Percentiles rank a stretch among this genome's conserved stretches.
Evolutionary conservation across 2,329 filamentous ascomycete species (phyloP).

Genomic region (Corniculantispora saksenae): DNA sequence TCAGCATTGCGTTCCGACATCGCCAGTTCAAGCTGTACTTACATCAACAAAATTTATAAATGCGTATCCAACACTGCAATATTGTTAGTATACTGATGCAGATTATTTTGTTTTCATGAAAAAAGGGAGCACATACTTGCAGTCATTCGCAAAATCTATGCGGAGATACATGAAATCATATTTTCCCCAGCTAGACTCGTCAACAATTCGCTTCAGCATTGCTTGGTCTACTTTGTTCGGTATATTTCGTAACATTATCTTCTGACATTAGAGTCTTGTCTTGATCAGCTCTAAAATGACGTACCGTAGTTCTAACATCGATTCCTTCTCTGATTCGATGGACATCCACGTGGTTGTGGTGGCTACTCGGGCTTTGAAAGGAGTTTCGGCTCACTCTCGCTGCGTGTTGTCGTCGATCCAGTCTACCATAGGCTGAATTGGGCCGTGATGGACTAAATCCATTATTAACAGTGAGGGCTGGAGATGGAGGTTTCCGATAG

Average conservation of each 20-base stretch:
- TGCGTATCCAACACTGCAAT: conserved; percentile 82
- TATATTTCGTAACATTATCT: conserved; percentile 95
- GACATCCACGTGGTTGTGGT: conserved; percentile 65
- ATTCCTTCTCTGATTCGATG: conserved; percentile 62
- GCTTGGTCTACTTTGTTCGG: conserved; percentile 83
- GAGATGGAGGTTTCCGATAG: conserved; percentile 36
- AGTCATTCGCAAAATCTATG: conserved; percentile 82
- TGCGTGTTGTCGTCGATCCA: conserved; percentile 52
- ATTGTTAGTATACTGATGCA: background rate
- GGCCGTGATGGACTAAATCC: conserved; percentile 44
- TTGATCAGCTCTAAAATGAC: conserved; percentile 27
- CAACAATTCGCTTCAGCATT: conserved; percentile 76
- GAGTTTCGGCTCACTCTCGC: conserved; percentile 47
- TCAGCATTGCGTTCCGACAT: conserved; percentile 39
- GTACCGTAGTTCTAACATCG: conserved; percentile 75
- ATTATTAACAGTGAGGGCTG: conserved; percentile 36
- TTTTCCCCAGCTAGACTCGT: conserved; percentile 74
- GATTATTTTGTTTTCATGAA: too few relatives aligned
- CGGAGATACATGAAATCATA: conserved; percentile 96
- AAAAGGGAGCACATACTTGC: too few relatives aligned
- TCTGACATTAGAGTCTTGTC: conserved; percentile 18
- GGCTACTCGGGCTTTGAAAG: conserved; percentile 49
- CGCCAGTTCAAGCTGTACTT: conserved; percentile 37
- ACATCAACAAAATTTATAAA: conserved; percentile 94
- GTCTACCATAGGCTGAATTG: conserved; percentile 35